phyloP scores from a whole-genome alignment of 1,139 yeast genomes.

The Nadsonia commutata region DNA sequence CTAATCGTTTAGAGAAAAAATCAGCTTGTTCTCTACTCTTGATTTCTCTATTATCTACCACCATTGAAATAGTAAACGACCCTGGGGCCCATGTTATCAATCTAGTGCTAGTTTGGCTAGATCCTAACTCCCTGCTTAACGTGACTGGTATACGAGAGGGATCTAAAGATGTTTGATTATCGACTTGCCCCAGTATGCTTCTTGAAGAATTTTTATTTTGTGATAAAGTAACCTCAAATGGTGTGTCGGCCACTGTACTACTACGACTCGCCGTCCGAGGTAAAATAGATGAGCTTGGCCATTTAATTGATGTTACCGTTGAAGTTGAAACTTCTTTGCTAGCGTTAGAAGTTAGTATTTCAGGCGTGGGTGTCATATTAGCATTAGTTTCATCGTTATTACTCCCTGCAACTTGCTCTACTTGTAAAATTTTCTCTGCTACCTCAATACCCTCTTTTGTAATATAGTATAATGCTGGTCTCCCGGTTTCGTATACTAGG shows the following conservation, averaged over 20 bases:
- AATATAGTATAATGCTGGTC: background rate
- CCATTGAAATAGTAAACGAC: slow-evolving; percentile 40
- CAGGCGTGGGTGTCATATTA: no score
- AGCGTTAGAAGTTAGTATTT: no score
- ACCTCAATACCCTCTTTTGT: background rate
- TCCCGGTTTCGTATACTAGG: background rate
- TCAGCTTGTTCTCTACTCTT: slow-evolving; percentile 17
- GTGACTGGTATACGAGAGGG: no score
- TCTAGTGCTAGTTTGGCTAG: no score
- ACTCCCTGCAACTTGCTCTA: background rate
- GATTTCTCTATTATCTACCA: slow-evolving; percentile 76
- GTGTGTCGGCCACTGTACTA: no score
- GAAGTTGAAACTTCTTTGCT: no score
- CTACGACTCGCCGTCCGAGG: background rate
- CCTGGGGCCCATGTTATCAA: slow-evolving; percentile 33
- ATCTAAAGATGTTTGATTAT: no score
- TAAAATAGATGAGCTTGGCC: background rate
- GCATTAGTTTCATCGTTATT: background rate
- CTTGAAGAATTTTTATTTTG: no score
- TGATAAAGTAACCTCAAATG: no score
- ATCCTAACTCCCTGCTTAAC: no score
- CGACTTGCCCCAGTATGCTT: no score
- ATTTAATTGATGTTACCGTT: background rate
- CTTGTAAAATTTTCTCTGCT: background rate
- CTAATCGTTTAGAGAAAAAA: slow-evolving; percentile 33